Conservation (phyloP, 257 asterid genomes). For the Capsicum rhomboideum region DNA sequence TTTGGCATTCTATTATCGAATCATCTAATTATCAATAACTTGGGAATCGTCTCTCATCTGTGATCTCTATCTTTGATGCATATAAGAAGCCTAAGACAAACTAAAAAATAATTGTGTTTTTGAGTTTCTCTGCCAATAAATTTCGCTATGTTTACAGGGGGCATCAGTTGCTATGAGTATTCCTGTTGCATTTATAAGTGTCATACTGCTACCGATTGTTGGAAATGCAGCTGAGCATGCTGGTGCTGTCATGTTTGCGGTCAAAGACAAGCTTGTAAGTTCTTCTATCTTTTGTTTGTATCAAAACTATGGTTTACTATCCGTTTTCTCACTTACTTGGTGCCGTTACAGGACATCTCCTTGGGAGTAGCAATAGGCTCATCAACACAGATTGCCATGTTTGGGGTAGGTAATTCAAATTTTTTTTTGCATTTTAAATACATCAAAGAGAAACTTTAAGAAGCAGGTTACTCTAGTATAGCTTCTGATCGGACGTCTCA, state of each 20-base stretch:
- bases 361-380: conserved; percentile 86
- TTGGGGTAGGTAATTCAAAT: conserved; percentile 46
- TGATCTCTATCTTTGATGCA: background rate
- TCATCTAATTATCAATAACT: background rate
- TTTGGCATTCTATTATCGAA: background rate
- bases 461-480: background rate
- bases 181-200: conserved; percentile 79
- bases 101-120: background rate
- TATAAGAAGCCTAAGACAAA: background rate
- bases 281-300: background rate
- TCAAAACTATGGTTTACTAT: background rate
- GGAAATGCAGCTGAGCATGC: conserved; percentile 94
- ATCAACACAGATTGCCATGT: conserved; percentile 82
- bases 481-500: background rate
- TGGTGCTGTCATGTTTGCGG: conserved; percentile 79
- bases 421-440: background rate
- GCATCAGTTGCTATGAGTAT: conserved; percentile 70
- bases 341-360: conserved; percentile 53
- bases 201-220: conserved; percentile 73
- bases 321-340: conserved; percentile 4
- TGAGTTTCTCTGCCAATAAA: background rate
- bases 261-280: conserved; percentile 80
- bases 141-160: conserved; percentile 36
- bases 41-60: background rate
- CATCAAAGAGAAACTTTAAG: background rate